These are phyloP conservation scores for Zalaria obscura DNA, from an alignment of 2,329 filamentous ascomycete genomes.

Conservation along the genomic window DNA sequence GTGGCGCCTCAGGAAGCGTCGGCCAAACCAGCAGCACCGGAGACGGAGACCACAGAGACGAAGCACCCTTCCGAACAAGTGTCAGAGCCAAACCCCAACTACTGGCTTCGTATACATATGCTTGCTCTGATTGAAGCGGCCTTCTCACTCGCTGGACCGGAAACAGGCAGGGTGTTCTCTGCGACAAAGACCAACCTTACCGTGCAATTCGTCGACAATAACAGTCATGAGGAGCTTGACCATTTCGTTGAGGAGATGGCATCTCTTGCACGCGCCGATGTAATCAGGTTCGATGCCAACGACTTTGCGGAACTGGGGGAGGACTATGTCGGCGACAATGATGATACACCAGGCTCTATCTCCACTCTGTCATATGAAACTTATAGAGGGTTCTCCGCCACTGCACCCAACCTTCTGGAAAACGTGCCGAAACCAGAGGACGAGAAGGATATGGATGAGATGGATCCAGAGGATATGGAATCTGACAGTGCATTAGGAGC, in stretches of 20 bases:
- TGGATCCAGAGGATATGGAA: not conserved
- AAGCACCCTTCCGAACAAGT: too few species aligned
- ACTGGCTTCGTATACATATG: conserved; percentile 27
- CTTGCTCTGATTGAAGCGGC: conserved; percentile 5
- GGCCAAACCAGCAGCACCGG: too few species aligned
- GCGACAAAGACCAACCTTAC: conserved; percentile 39
- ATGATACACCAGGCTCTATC: conserved; percentile 34
- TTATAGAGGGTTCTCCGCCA: conserved; percentile 20
- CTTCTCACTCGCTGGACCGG: conserved; percentile 4
- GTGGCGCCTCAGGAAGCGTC: conserved; percentile 43
- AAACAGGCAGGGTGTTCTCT: not conserved
- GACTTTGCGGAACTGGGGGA: conserved; percentile 57
- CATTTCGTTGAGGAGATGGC: conserved; percentile 51
- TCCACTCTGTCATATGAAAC: conserved; percentile 39
- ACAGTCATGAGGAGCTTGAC: conserved; percentile 39
- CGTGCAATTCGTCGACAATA: conserved; percentile 42
- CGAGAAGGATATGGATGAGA: conserved; percentile 1
- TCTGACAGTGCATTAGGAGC: not conserved
- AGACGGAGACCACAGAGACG: too few species aligned
- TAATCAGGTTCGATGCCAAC: conserved; percentile 54
- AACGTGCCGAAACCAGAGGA: not conserved
- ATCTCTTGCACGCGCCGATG: conserved; percentile 45
- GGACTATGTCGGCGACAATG: conserved; percentile 47
- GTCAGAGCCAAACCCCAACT: conserved; percentile 15
- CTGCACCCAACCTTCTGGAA: not conserved